phyloP scores from a whole-genome alignment of 1,139 yeast genomes.

The Barnettozyma hawaiiensis region DNA sequence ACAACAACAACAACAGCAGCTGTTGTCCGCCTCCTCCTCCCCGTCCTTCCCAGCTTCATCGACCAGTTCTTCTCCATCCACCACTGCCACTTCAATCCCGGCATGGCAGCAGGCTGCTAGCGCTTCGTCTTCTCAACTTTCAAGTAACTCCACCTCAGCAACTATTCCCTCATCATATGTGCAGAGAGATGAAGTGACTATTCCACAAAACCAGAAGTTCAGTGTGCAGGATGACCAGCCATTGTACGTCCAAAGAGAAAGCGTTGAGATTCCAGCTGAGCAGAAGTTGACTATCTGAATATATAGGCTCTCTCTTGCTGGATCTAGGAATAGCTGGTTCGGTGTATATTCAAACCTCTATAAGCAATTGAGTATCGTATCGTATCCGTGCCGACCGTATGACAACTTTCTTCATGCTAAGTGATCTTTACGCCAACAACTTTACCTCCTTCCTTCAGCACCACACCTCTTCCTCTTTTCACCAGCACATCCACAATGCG shows the following conservation, averaged over 20 bases:
- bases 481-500: constrained; percentile 54
- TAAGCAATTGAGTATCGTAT: no score
- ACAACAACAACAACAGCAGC: no score
- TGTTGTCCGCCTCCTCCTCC: no score
- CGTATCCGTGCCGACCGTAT: no score
- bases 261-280: constrained; percentile 12
- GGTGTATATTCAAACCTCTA: no score
- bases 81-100: constrained; percentile 14
- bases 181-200: not conserved
- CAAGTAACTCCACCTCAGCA: constrained; percentile 6
- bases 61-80: not conserved
- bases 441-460: constrained; percentile 52
- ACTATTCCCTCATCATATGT: not conserved
- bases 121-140: constrained; percentile 3
- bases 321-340: no score
- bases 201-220: constrained; percentile 4
- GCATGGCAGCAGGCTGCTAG: constrained; percentile 20
- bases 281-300: constrained; percentile 9
- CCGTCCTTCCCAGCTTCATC: constrained; percentile 21
- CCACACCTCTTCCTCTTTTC: constrained; percentile 61
- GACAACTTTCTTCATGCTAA: not conserved
- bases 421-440: constrained; percentile 66
- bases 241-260: constrained; percentile 7
- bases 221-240: not conserved
- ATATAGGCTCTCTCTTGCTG: no score